Conservation (phyloP, 2,329 filamentous ascomycete species). For the Sporothrix pallida region DNA sequence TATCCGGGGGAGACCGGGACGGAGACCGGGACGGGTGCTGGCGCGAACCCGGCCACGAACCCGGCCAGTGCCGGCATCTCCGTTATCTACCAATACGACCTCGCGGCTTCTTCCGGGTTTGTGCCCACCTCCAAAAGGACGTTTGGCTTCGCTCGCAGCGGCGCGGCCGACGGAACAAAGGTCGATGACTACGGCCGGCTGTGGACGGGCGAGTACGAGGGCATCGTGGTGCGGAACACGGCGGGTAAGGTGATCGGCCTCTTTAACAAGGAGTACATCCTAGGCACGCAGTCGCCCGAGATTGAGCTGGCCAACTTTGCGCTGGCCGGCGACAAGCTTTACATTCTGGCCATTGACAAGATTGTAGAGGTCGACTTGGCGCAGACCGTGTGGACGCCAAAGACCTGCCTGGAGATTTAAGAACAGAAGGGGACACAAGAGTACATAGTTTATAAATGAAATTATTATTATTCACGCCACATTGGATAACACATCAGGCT, state of each 20-base stretch:
- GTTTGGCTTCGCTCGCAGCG: neutral
- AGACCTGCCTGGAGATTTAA: neutral
- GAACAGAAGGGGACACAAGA: too few relatives aligned
- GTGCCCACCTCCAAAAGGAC: neutral
- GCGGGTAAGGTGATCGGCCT: neutral
- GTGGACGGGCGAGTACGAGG: conserved; percentile 16
- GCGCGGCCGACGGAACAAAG: neutral
- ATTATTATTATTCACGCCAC: too few relatives aligned
- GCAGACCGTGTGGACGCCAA: neutral
- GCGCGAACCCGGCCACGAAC: neutral
- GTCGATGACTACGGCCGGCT: conserved; percentile 1
- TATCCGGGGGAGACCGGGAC: neutral
- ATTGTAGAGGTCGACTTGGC: neutral
- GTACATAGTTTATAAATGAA: too few relatives aligned
- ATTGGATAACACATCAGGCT: too few relatives aligned
- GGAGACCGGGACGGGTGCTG: neutral
- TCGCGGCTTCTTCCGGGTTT: neutral
- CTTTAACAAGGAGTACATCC: neutral
- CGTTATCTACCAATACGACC: neutral
- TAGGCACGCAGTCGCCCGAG: conserved; percentile 4
- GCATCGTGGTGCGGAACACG: neutral
- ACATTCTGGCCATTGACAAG: conserved; percentile 14
- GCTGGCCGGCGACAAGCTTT: conserved; percentile 1
- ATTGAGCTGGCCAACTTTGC: conserved; percentile 10
- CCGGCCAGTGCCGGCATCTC: neutral